Evolutionary conservation across 768 basidiomycete species (phyloP).

Genomic region (Suillus plorans): DNA sequence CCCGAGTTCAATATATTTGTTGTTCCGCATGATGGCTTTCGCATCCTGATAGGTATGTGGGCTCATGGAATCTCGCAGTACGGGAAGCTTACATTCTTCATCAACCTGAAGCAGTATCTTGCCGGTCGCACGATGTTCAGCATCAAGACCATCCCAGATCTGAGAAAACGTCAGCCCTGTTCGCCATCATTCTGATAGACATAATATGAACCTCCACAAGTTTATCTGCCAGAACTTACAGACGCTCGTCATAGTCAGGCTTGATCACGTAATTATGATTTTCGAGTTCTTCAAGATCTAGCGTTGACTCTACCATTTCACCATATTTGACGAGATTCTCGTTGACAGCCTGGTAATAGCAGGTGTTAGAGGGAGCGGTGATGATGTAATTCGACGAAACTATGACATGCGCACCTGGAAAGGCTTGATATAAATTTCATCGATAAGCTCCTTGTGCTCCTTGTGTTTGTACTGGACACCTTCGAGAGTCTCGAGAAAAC

Average conservation of each 20-base stretch:
- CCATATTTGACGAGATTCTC: constrained; percentile 71
- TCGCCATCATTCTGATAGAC: background rate
- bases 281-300: constrained; percentile 86
- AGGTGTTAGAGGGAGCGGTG: background rate
- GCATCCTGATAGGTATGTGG: constrained; percentile 62
- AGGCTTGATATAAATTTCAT: constrained; percentile 62
- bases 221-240: constrained; percentile 67
- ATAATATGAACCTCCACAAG: constrained; percentile 51
- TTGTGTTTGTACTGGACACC: constrained; percentile 43
- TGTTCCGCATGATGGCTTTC: constrained; percentile 58
- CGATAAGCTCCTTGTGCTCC: constrained; percentile 54
- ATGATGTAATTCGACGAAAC: too few relatives aligned
- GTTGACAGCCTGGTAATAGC: constrained; percentile 51
- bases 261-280: constrained; percentile 89
- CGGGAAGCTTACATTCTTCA: constrained; percentile 61
- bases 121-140: constrained; percentile 71
- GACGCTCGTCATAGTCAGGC: constrained; percentile 80
- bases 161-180: constrained; percentile 19
- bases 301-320: constrained; percentile 95
- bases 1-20: constrained; percentile 79
- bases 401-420: constrained; percentile 60
- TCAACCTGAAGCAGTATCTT: constrained; percentile 88
- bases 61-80: background rate
- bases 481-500: constrained; percentile 66
- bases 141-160: constrained; percentile 78